These are phyloP conservation scores for Pleurotus tuoliensis DNA, from an alignment of 768 basidiomycete species.

Conservation along the genomic window DNA sequence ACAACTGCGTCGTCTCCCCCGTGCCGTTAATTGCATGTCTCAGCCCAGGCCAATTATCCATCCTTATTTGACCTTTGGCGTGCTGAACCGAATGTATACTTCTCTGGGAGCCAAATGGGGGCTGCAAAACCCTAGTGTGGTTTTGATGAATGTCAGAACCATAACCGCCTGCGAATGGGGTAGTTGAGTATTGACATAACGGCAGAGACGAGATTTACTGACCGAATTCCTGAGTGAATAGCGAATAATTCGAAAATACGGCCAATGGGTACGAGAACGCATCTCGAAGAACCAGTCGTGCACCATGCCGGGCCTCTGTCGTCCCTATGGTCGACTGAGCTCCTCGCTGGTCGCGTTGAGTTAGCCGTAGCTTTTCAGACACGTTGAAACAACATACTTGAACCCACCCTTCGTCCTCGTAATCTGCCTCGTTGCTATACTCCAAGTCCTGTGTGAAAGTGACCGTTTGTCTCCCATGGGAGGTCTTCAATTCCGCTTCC, in stretches of 20 bases:
- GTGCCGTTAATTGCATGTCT: conserved; percentile 29
- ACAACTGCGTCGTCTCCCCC: conserved; percentile 25
- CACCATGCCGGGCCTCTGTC: conserved; percentile 46
- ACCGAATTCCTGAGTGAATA: conserved; percentile 23
- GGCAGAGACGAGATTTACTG: not conserved
- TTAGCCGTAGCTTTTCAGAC: not conserved
- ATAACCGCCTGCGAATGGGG: conserved; percentile 19
- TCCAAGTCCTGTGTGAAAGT: conserved; percentile 44
- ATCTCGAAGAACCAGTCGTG: conserved; percentile 39
- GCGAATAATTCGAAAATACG: conserved; percentile 27
- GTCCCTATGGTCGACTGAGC: conserved; percentile 46
- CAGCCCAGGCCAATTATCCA: conserved; percentile 30
- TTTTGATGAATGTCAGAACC: conserved; percentile 26
- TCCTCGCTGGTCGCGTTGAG: conserved; percentile 33
- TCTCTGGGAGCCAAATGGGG: conserved; percentile 19
- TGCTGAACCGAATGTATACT: conserved; percentile 26
- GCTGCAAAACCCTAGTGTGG: conserved; percentile 22
- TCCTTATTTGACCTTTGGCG: conserved; percentile 25
- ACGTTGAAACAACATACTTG: conserved; percentile 16
- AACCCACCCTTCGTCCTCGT: conserved; percentile 36
- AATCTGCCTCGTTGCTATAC: conserved; percentile 49
- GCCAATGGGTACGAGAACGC: conserved; percentile 48
- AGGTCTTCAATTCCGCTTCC: conserved; percentile 46
- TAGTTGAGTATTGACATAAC: not conserved
- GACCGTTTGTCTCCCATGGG: conserved; percentile 42